Evolutionary conservation across 2,329 filamentous ascomycete species (phyloP), one percentile per base, ranked within the genome.

Genomic region (Claviceps sorghi): DNA sequence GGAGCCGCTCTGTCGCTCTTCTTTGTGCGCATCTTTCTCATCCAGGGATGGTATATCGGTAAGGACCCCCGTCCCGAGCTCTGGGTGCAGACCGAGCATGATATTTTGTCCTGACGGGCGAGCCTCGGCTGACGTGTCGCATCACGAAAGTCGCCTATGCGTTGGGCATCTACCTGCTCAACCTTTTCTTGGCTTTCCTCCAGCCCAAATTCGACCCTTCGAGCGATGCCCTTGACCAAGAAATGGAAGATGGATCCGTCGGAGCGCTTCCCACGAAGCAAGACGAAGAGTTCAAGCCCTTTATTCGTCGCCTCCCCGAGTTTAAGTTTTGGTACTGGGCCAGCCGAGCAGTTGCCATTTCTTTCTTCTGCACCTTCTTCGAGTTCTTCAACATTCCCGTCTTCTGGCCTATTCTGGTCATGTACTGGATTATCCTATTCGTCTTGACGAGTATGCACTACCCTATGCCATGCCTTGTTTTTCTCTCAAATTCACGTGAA

Each of bases 301-400:
- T 98, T 65, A 96, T 98, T 67, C 82, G 93, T 64, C 81, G 93
- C 55, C 81, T 98, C 26, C 93, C 93, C 52, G 93, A 98, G 72
- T 98, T 98, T 80, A 98, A 98, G 79, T 98, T 98, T 77, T 98
- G 93, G 93, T 88, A 96, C 73, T 86, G 87, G 63, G 89, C 91
- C 51, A 97, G 91, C 53, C 82, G 89, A 64, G 91, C 91, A 52
- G 79, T 97, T 61, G 66, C 75, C 58, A 87, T 97, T 63, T 82
- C 79, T 40, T 95, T 97, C 67, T 59, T 83, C 57, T 96, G 90
- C 80, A 88, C 83, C 61, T 97, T 88, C 86, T 95, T 94, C 68
- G 78, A 86, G 64, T 76, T 96, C 65, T 98, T 97, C 72, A 88
- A 98, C 71, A 81, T 98, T 59, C 93, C 93, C 1, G 93, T 98